Percentiles rank a stretch among this genome's conserved stretches.
These are phyloP conservation scores for Globisporangium yorkense DNA, from an alignment of 352 stramenopile genomes.

Conservation along the genomic window DNA sequence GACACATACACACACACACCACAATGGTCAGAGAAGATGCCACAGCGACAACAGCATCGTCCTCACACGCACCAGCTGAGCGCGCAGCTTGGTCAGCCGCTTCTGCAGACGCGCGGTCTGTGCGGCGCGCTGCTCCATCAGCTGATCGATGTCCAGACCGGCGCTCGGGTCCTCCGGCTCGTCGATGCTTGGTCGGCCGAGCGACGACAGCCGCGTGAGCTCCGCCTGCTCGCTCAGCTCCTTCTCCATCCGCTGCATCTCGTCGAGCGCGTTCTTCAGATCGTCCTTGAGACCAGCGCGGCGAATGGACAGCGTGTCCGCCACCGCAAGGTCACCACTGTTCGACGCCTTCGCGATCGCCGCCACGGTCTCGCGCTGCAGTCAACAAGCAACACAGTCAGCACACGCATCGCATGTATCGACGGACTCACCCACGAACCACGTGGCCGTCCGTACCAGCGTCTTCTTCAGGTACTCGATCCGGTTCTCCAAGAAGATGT, in stretches of 20 bases:
- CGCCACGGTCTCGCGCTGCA: slow-evolving; percentile 50
- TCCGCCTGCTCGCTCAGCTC: slow-evolving; percentile 33
- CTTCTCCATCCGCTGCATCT: slow-evolving; percentile 66
- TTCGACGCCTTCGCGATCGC: slow-evolving; percentile 49
- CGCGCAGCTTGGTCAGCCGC: slow-evolving; percentile 38
- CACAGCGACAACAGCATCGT: neutral
- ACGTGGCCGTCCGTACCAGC: slow-evolving; percentile 27
- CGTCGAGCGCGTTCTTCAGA: slow-evolving; percentile 54
- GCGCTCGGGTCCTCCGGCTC: slow-evolving; percentile 5
- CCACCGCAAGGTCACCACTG: slow-evolving; percentile 44
- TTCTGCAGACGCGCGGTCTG: slow-evolving; percentile 35
- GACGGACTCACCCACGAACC: neutral
- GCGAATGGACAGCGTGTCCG: slow-evolving; percentile 59
- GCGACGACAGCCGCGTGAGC: slow-evolving; percentile 17
- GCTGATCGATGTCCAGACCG: slow-evolving; percentile 38
- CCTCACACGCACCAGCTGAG: slow-evolving; percentile 22
- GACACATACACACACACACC: neutral
- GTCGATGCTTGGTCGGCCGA: slow-evolving; percentile 22
- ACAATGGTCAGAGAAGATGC: neutral
- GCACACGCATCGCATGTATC: neutral
- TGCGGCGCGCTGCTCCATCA: slow-evolving; percentile 33
- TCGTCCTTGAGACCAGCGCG: slow-evolving; percentile 64
- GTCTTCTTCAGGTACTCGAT: slow-evolving; percentile 62
- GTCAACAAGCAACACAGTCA: neutral
- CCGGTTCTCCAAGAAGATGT: slow-evolving; percentile 76